These are phyloP conservation scores for Epicoccum nigrum DNA, from an alignment of 2,329 filamentous ascomycete species.

Conservation along the genomic window DNA sequence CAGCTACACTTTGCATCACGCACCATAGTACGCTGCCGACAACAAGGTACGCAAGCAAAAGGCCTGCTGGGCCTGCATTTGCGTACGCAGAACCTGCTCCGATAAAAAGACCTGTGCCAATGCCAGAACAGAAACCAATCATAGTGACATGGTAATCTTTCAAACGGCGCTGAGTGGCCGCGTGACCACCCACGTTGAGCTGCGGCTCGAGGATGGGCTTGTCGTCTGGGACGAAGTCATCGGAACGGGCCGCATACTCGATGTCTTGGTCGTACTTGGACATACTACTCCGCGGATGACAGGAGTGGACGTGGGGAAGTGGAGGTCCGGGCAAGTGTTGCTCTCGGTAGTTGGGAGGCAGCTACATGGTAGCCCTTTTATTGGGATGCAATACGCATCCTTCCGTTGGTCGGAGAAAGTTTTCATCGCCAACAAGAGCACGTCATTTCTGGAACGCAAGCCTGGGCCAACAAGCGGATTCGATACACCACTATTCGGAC, in stretches of 20 bases:
- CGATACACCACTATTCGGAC: not conserved
- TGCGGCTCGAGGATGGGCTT: slow-evolving; percentile 26
- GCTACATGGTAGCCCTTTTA: slow-evolving; percentile 10
- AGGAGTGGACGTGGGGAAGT: slow-evolving; percentile 1
- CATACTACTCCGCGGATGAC: slow-evolving; percentile 11
- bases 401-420: slow-evolving; percentile 16
- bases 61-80: slow-evolving; percentile 52
- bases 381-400: not conserved
- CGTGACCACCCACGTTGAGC: slow-evolving; percentile 28
- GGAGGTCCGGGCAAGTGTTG: not conserved
- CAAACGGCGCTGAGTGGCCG: slow-evolving; percentile 25
- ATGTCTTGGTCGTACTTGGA: slow-evolving; percentile 21
- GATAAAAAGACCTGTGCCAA: slow-evolving; percentile 29
- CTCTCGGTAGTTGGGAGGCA: not conserved
- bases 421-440: slow-evolving; percentile 25
- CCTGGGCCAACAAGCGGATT: slow-evolving; percentile 18
- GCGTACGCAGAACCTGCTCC: slow-evolving; percentile 28
- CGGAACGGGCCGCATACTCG: slow-evolving; percentile 18
- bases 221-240: slow-evolving; percentile 16
- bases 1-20: slow-evolving; percentile 67
- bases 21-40: slow-evolving; percentile 61
- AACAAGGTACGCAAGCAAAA: slow-evolving; percentile 63
- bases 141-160: slow-evolving; percentile 29
- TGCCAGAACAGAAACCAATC: slow-evolving; percentile 30
- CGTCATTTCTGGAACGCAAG: slow-evolving; percentile 22